Evolutionary conservation across 805 yeast species (phyloP).

Genomic region (Barnettozyma californica): DNA sequence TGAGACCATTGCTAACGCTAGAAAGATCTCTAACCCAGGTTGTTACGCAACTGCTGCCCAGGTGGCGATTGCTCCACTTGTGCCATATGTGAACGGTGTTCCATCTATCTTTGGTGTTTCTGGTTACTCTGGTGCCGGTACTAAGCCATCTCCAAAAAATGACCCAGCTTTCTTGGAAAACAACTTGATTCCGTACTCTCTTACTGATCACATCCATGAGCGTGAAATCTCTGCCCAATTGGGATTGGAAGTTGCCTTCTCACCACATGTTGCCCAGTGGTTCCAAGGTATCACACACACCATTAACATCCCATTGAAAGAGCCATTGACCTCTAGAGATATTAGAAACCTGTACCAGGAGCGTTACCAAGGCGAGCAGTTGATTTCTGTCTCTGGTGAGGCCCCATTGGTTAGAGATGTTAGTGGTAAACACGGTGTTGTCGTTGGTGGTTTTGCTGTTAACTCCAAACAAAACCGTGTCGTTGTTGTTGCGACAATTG

Average conservation of each 20-base stretch:
- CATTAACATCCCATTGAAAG: slow-evolving; percentile 79
- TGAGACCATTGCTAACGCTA: slow-evolving; percentile 57
- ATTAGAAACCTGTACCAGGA: slow-evolving; percentile 83
- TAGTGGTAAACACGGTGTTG: slow-evolving; percentile 91
- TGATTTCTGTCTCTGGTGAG: slow-evolving; percentile 83
- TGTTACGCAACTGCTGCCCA: slow-evolving; percentile 99
- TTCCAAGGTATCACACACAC: slow-evolving; percentile 97
- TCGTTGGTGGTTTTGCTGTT: slow-evolving; percentile 93
- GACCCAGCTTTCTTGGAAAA: slow-evolving; percentile 69
- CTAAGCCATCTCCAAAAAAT: slow-evolving; percentile 96
- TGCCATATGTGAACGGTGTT: slow-evolving; percentile 57
- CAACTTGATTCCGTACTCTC: slow-evolving; percentile 89
- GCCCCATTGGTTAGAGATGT: slow-evolving; percentile 90
- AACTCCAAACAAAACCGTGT: slow-evolving; percentile 85
- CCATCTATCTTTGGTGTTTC: slow-evolving; percentile 94
- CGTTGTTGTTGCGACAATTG: slow-evolving; percentile 92
- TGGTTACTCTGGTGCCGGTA: slow-evolving; percentile 99
- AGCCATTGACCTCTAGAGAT: slow-evolving; percentile 69
- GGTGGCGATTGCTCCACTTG: slow-evolving; percentile 81
- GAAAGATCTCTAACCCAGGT: slow-evolving; percentile 92
- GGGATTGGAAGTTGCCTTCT: slow-evolving; percentile 77
- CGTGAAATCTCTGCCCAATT: slow-evolving; percentile 81
- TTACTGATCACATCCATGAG: slow-evolving; percentile 97
- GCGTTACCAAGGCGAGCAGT: slow-evolving; percentile 79
- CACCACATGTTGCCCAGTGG: slow-evolving; percentile 99